Evolutionary conservation across 2,329 filamentous ascomycete genomes (phyloP).

Genomic region (Blastomyces percursus): DNA sequence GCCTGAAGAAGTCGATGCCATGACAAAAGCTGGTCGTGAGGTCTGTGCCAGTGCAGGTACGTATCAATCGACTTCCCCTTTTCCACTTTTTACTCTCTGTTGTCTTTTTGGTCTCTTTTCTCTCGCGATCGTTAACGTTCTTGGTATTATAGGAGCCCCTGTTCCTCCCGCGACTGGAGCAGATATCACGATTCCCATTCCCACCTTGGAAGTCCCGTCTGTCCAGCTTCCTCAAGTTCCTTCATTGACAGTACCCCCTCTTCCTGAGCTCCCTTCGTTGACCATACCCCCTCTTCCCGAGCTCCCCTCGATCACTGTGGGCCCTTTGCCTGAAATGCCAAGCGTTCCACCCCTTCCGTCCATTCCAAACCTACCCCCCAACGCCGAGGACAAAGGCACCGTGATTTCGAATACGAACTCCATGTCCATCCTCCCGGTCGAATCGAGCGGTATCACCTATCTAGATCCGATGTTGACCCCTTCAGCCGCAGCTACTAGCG

Average conservation of each 20-base stretch:
- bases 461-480: background rate
- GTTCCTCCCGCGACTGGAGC: background rate
- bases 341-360: background rate
- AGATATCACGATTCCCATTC: background rate
- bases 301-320: background rate
- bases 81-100: background rate
- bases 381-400: background rate
- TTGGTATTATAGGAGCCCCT: background rate
- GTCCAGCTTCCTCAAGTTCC: background rate
- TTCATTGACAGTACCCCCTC: background rate
- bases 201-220: background rate
- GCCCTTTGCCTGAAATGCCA: background rate
- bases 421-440: background rate
- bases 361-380: background rate
- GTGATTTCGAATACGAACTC: background rate
- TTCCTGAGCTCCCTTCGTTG: background rate
- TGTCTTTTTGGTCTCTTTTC: too few relatives aligned
- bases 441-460: background rate
- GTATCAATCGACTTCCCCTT: background rate
- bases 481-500: background rate
- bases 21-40: slow-evolving; percentile 8
- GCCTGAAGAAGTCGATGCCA: slow-evolving; percentile 5
- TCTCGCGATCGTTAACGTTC: background rate
- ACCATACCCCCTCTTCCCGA: background rate
- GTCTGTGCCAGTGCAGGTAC: slow-evolving; percentile 9